Evolutionary conservation across 1,139 yeast species (phyloP), one percentile per base, ranked within the genome.

Genomic region (Suhomyces yuchorum): DNA sequence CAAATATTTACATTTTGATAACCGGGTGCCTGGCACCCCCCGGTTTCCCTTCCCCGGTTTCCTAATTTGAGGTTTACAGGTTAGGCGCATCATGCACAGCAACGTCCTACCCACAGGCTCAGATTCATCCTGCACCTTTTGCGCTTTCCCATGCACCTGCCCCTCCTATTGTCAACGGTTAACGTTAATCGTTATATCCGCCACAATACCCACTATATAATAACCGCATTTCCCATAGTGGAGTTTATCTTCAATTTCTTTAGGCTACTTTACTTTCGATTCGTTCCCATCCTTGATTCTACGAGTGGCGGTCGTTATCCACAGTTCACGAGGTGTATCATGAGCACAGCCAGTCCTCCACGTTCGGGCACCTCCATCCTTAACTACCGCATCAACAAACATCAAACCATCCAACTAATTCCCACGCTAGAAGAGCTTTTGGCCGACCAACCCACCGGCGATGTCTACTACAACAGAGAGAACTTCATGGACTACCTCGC

Each of bases 401-500:
- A 46, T 38, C 51, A 43, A 36, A 40, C 54, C 35, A 43, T 48
- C 30, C 51, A 52, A 7, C 34, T 48, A 15, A 52, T 52, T 9
- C 56, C 56, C 43, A 43, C 52, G 14, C 46, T 52, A 8, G 54
- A 52, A 20, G 54, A 51, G 36, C 42, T 52, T 8, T 41, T 52
- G 23, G 35, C 50, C 14, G 50, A 46, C 12, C 32, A 33, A 8
- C 26, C 26, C 24, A 24, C 37, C 14, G 37, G 38, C 8, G 43
- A 49, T 24, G 36, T 36, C 19, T 45, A 42, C 48, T 49, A 51
- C 44, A 43, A 44, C 37, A 40, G 45, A 14, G 46, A 39, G 14
- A 59, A 62, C 39, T 72, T 72, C 48, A 48, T 62, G 23, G 57
- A 57, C 43, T 72, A 59, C 50, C 62, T 72, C 38, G 48, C 56